These are phyloP conservation scores for Saussurea involucrata DNA, from an alignment of 129 eudicot genomes.

Conservation along the genomic window DNA sequence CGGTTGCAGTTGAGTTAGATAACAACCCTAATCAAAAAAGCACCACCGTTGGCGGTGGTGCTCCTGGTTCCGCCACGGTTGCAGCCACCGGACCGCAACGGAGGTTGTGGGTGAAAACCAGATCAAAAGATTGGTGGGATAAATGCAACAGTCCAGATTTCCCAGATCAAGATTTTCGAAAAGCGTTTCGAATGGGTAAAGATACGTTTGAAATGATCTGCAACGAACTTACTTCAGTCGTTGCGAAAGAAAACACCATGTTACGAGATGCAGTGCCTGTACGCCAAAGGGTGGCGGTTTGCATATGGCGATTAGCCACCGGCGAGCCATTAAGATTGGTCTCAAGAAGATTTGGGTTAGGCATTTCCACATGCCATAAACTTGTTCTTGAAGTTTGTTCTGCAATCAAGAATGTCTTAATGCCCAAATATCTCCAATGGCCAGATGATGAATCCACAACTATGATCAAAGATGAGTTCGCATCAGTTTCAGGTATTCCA, in stretches of 20 bases:
- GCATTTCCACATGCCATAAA: constrained; percentile 92
- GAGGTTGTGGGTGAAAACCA: constrained; percentile 79
- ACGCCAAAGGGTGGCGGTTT: constrained; percentile 81
- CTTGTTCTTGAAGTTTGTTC: constrained; percentile 93
- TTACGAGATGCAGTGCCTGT: constrained; percentile 92
- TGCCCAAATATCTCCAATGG: constrained; percentile 93
- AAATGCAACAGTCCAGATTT: constrained; percentile 82
- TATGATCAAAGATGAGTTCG: constrained; percentile 63
- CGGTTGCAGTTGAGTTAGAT: constrained; percentile 23
- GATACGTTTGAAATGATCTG: constrained; percentile 84
- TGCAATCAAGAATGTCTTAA: constrained; percentile 79
- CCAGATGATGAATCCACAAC: constrained; percentile 52
- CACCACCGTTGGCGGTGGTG: constrained; percentile 8
- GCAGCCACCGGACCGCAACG: constrained; percentile 50
- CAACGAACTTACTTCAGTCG: constrained; percentile 70
- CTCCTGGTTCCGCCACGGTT: background rate
- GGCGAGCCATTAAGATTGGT: constrained; percentile 95
- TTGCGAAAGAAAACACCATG: constrained; percentile 93
- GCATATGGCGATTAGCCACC: constrained; percentile 91
- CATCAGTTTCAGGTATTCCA: constrained; percentile 64
- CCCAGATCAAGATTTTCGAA: constrained; percentile 81
- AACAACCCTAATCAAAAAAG: background rate
- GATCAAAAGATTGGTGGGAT: constrained; percentile 98
- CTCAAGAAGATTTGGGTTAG: constrained; percentile 86
- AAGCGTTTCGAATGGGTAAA: constrained; percentile 89